Base-by-base conservation (phyloP, 371 early-diverging fungal genomes). In the Fennellomyces sp. region DNA sequence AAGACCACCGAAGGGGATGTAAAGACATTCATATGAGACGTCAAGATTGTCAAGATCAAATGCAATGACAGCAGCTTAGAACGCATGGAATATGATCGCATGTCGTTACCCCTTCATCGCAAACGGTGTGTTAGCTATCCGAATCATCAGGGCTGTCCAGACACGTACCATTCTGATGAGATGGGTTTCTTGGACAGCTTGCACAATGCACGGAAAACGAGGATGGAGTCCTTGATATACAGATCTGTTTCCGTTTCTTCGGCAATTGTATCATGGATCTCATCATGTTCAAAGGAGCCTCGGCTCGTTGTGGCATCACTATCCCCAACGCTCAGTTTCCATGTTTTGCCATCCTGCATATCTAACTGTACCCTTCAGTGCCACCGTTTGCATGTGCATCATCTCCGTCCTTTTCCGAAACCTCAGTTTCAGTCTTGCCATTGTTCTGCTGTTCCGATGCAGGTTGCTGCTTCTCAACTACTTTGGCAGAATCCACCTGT, bases 151-250 rank as follows among this genome's bases (percentile, higher is more conserved):
- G n/a, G n/a, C n/a, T n/a, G n/a, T n/a, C n/a, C n/a, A 56, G 31
- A 28, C 10, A 45, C 51, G 61, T 73, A 80, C 81, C 81, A 78
- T 61, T 81, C 81, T 5, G 76, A 76, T 26, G 76, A 70, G 28
- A 78, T 81, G 10, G 76, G 73, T 54, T 81, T 81, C 86, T 95
- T 94, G 19, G 93, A 92, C n/a, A 97, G 83, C 64, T 93, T 93
- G 79, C 96, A 96, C 23, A 98, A 81, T 1, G 97, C 93, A 11
- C 97, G 89, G 70, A 98, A 89, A 0, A 96, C 89, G 19, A 94
- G 74, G 36, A 91, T 94, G 2, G 92, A 93, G 71, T 98, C 97
- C 56, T 88, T 81, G 55, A 78, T 76, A 50, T 74, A 81, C 27
- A 78, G 56, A 53, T 81, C 81, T 3, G 75, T 75, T 21, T 78